Base-by-base conservation (phyloP, 2,329 filamentous ascomycete species). In the Aspergillus sp. region DNA sequence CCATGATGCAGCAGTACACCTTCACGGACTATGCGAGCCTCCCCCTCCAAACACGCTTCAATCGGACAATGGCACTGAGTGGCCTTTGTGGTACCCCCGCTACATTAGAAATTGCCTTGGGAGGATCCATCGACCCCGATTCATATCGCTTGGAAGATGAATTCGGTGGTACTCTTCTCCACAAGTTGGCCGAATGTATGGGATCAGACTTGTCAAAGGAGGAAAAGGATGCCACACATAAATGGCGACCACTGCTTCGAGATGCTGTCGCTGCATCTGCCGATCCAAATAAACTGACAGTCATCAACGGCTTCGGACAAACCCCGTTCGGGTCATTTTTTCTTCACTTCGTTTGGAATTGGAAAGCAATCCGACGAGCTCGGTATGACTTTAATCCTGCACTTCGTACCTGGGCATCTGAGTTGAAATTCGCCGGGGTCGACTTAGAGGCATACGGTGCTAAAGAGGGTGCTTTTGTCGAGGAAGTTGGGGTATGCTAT, bases 291-390 rank as follows among this genome's bases (percentile, higher is more conserved):
- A 30, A 30, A 30, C 0, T 30, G 27, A 9, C 3, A 30, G 27
- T 1, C 9, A 11, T 11, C 27, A 3, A 30, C 11, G 0, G 1
- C 9, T 11, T 1, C 8, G 3, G 3, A 3, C 9, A 1, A 30
- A 30, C 3, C 9, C 27, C 27, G 27, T 9, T 30, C 27, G 0
- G 0, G 2, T 4, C 34, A 12, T 50, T 42, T 19, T 2, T 13
- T 4, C 0, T 4, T 0, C 12, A 8, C 40, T 42, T 11, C 17
- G 0, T 11, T 11, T 30, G 27, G 27, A 30, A 19, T 2, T 20
- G 40, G 40, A 42, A 11, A 42, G 17, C 15, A 42, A 42, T 33
- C 2, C 9, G 19, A 15, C 34, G 17, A 17, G 17, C 12, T 12
- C 9, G 4, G 19, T 41, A 27, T 1, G 17, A 24, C 5, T 30